Base-by-base conservation (phyloP, 2,329 filamentous ascomycete species). In the Cladosporium sp. region DNA sequence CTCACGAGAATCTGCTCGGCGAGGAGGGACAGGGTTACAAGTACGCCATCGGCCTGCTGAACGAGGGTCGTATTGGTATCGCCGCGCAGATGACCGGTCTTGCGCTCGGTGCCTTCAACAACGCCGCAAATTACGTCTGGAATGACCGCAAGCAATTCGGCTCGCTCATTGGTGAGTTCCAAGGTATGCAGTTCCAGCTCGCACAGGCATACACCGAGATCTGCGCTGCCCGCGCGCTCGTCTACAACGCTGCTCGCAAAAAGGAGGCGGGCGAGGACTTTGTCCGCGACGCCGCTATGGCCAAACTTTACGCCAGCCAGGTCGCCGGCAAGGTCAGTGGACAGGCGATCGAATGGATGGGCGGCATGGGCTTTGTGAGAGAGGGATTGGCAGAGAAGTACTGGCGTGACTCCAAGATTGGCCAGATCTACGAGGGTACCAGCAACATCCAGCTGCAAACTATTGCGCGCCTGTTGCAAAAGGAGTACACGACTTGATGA, bases 171-270 rank as follows among this genome's bases (percentile, higher is more conserved):
- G 94, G 94, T 70, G 90, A 95, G 74, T 99, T 99, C 84, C 94
- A 99, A 78, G 92, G 92, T 69, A 97, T 99, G 94, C 93, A 97
- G 79, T 92, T 97, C 80, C 94, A 99, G 80, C 88, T 99, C 63
- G 94, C 94, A 2, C 94, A 99, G 78, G 88, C 92, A 1, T 97
- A 93, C 79, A 90, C 89, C 22, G 94, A 99, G 74, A 97, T 99
- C 71, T 82, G 86, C 58, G 94, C 94, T 30, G 94, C 94, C 0
- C 87, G 94, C 52, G 91, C 92, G 8, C 82, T 99, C 20, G 92
- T 99, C 57, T 99, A 89, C 83, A 99, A 97, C 70, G 94, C 94
- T 3, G 88, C 94, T 1, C 87, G 94, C 70, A 97, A 96, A 84
- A 99, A 97, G 88, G 94, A 99, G 78, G 90, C 92, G 0, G 94